Percentiles rank a stretch among this genome's conserved stretches.
phyloP scores from a whole-genome alignment of 1,284 basidiomycete genomes.

The Volvariella surrecta region DNA sequence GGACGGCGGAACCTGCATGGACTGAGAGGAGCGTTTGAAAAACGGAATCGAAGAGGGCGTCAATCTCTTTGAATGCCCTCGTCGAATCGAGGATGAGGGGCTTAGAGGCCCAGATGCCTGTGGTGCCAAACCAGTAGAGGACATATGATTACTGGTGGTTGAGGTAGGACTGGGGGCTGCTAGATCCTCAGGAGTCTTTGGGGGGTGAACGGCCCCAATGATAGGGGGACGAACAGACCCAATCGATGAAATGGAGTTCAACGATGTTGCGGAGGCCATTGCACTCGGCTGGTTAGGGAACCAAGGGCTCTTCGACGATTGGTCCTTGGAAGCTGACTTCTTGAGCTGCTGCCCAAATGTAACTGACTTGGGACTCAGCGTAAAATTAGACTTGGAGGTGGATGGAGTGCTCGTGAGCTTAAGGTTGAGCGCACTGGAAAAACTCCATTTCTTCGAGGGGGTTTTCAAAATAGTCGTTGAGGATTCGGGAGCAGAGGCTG shows the following conservation, averaged over 20 bases:
- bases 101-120: constrained; percentile 51
- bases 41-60: constrained; percentile 95
- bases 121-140: constrained; percentile 35
- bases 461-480: constrained; percentile 46
- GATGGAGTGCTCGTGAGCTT: constrained; percentile 63
- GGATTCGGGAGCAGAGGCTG: constrained; percentile 33
- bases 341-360: constrained; percentile 54
- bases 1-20: constrained; percentile 54
- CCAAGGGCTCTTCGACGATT: constrained; percentile 45
- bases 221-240: constrained; percentile 48
- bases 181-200: constrained; percentile 41
- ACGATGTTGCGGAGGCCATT: constrained; percentile 66
- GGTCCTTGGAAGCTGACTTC: constrained; percentile 60
- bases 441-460: constrained; percentile 94
- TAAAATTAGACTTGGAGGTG: constrained; percentile 45
- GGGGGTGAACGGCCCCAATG: constrained; percentile 14
- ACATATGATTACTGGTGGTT: constrained; percentile 46
- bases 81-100: constrained; percentile 56
- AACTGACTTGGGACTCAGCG: constrained; percentile 55
- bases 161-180: constrained; percentile 38
- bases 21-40: constrained; percentile 88
- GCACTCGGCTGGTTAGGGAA: constrained; percentile 61
- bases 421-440: constrained; percentile 84
- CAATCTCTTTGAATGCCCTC: constrained; percentile 67
- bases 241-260: constrained; percentile 64